These are phyloP conservation scores for Eutypella sp. DNA, from an alignment of 2,329 filamentous ascomycete species.

Conservation along the genomic window DNA sequence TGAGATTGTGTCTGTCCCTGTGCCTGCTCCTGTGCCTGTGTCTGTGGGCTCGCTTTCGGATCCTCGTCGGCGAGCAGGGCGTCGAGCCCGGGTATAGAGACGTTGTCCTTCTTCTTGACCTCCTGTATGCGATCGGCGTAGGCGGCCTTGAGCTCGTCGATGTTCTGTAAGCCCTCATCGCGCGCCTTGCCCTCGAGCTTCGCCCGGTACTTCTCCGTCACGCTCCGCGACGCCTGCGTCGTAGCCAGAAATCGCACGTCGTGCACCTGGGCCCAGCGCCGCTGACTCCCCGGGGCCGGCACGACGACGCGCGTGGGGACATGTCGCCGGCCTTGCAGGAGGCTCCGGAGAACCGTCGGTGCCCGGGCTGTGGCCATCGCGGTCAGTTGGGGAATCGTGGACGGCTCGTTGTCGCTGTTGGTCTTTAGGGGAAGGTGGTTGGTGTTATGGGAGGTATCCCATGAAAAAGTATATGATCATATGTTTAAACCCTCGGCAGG, in stretches of 20 bases:
- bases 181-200: constrained; percentile 82
- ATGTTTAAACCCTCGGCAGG: too few relatives aligned
- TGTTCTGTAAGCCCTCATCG: constrained; percentile 62
- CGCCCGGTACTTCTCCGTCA: constrained; percentile 79
- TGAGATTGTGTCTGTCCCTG: neutral
- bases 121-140: constrained; percentile 80
- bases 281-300: constrained; percentile 58
- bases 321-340: constrained; percentile 30
- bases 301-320: constrained; percentile 21
- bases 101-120: constrained; percentile 63
- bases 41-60: constrained; percentile 23
- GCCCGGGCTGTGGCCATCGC: constrained; percentile 3
- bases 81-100: constrained; percentile 36
- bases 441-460: neutral
- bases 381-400: neutral
- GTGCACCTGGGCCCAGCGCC: constrained; percentile 86
- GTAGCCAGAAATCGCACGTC: constrained; percentile 87
- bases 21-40: constrained; percentile 30
- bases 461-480: too few relatives aligned
- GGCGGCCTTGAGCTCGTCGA: constrained; percentile 72
- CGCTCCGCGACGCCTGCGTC: constrained; percentile 59
- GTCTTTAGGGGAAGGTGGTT: neutral
- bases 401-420: neutral
- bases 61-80: constrained; percentile 24
- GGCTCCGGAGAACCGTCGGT: constrained; percentile 39